Conservation (phyloP, 2,329 filamentous ascomycete genomes). For the Fusarium pseudonygamai region DNA sequence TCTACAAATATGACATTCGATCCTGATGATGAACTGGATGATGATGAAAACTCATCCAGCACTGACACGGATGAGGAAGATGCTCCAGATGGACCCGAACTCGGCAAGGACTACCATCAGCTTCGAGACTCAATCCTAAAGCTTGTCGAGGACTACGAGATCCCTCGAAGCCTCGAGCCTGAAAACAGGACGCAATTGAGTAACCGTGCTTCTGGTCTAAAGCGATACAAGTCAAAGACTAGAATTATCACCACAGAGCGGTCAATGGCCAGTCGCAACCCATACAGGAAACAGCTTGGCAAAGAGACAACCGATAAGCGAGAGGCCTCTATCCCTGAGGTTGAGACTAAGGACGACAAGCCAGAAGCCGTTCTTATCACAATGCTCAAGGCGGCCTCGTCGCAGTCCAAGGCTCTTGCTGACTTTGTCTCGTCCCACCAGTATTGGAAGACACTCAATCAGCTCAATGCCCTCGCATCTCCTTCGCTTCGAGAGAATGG, state of each 20-base stretch:
- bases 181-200: slow-evolving; percentile 72
- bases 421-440: slow-evolving; percentile 86
- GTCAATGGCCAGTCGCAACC: slow-evolving; percentile 66
- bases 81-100: slow-evolving; percentile 66
- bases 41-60: slow-evolving; percentile 70
- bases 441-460: slow-evolving; percentile 84
- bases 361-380: slow-evolving; percentile 68
- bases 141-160: slow-evolving; percentile 84
- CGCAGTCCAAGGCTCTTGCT: slow-evolving; percentile 79
- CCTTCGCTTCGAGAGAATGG: slow-evolving; percentile 72
- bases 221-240: slow-evolving; percentile 69
- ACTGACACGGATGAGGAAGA: slow-evolving; percentile 71
- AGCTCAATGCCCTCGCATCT: slow-evolving; percentile 71
- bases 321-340: slow-evolving; percentile 9
- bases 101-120: slow-evolving; percentile 83
- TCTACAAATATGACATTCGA: slow-evolving; percentile 79
- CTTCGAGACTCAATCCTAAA: slow-evolving; percentile 83
- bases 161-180: slow-evolving; percentile 72
- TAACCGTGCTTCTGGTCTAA: slow-evolving; percentile 72
- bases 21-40: slow-evolving; percentile 70
- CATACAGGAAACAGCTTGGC: slow-evolving; percentile 57
- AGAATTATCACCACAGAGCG: slow-evolving; percentile 62
- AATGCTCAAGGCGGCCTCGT: slow-evolving; percentile 80
- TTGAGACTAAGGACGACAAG: slow-evolving; percentile 47
- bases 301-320: slow-evolving; percentile 20